These are phyloP conservation scores for Otatea glauca DNA, from an alignment of 176 grass and related monocot species.

Conservation along the genomic window DNA sequence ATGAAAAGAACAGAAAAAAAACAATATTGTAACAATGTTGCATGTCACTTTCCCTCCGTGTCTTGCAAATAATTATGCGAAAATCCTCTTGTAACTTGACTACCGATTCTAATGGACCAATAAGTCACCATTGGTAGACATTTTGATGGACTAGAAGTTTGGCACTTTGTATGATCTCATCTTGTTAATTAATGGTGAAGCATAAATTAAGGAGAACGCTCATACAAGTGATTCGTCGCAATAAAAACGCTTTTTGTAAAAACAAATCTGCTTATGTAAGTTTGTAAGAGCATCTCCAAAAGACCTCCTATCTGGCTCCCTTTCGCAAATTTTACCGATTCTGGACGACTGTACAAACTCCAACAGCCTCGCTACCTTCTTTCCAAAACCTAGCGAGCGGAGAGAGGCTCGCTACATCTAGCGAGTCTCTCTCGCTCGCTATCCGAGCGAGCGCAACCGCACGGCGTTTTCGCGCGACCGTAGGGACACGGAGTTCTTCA, in stretches of 20 bases:
- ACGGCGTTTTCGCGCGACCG: no score
- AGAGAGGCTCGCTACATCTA: no score
- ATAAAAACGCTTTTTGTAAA: not conserved
- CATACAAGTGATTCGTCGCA: not conserved
- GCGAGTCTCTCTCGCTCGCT: no score
- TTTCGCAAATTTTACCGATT: no score
- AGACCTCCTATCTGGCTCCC: no score
- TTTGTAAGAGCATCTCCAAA: no score
- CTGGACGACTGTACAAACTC: no score
- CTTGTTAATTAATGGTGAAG: not conserved
- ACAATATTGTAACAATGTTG: not conserved
- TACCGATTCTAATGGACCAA: not conserved
- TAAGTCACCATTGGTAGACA: slow-evolving; percentile 7
- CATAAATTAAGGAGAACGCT: not conserved
- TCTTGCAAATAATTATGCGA: not conserved
- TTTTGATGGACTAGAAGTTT: slow-evolving; percentile 3
- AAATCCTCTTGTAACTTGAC: not conserved
- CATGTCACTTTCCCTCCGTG: not conserved
- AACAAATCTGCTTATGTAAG: not conserved
- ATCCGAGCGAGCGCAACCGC: no score
- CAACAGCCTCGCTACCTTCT: no score
- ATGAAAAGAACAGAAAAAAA: not conserved
- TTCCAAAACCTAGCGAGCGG: no score
- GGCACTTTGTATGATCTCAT: slow-evolving; percentile 6
- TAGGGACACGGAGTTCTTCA: no score